Base-by-base conservation (phyloP, 1,284 basidiomycete species). In the Sporisorium graminicola region DNA sequence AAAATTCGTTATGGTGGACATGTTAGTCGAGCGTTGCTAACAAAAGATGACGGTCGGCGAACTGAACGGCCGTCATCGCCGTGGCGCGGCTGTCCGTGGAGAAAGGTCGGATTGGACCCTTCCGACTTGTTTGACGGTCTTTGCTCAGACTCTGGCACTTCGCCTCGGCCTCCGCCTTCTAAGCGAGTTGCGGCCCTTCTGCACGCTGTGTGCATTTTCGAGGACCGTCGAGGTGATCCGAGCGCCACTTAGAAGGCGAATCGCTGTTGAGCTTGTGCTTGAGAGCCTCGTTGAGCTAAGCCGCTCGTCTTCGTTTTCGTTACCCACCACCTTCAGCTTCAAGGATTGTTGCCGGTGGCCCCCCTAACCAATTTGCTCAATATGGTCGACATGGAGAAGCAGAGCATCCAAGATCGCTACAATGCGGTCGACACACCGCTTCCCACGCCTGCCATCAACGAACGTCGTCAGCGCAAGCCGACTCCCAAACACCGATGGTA, bases 321-420 rank as follows among this genome's bases (percentile, higher is more conserved):
- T 29, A 14, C 20, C 27, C n/a, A 18, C 27, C 18, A 33, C 43
- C 24, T n/a, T n/a, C n/a, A n/a, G n/a, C n/a, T n/a, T n/a, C n/a
- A n/a, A n/a, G n/a, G n/a, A n/a, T n/a, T n/a, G 16, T 26, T 24
- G 7, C 22, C 22, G 3, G 3, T 20, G 40, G 6, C 9, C n/a
- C 20, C n/a, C 6, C n/a, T 37, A 9, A 43, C 18, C 40, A 20
- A 5, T 9, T 16, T 31, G n/a, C n/a, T 29, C 53, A 64, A 24
- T 40, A 73, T 73, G 70, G 64, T 42, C 29, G 26, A 16, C 10
- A 29, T 49, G 31, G 70, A 73, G 29, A 73, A 67, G 57, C 56
- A 67, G 44, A 42, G 43, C 33, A 16, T 60, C 26, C 47, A 73
- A 43, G 53, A 60, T 27, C 65, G 65, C 64, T 73, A 67, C 60